Evolutionary conservation across 441 rosid species (phyloP).

Genomic region (Corymbia calophylla): DNA sequence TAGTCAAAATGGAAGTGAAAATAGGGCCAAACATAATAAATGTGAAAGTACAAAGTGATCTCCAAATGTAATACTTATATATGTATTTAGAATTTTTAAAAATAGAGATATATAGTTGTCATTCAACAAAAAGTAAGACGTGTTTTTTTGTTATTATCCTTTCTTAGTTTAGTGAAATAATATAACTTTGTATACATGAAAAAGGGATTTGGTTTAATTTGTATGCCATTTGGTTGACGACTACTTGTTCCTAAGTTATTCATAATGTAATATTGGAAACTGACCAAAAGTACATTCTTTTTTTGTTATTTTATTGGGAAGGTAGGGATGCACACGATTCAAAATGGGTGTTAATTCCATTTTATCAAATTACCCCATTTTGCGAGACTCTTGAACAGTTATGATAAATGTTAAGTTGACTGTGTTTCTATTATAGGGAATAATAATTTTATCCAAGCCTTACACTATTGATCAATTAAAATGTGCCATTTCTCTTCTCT

Average conservation of each 20-base stretch:
- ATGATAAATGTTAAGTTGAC: background rate
- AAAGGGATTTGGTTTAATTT: background rate
- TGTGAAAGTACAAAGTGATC: background rate
- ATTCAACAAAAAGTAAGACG: background rate
- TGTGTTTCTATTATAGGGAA: background rate
- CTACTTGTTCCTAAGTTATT: background rate
- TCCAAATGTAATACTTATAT: background rate
- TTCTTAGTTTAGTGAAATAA: background rate
- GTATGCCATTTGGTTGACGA: background rate
- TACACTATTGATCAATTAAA: background rate
- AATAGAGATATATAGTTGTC: background rate
- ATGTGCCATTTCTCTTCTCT: background rate
- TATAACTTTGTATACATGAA: background rate
- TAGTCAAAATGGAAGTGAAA: background rate
- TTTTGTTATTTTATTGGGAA: background rate
- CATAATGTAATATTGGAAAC: background rate
- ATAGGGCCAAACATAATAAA: background rate
- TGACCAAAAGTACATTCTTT: background rate
- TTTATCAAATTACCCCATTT: background rate
- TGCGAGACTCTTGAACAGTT: background rate
- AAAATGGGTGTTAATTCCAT: background rate
- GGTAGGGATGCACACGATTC: background rate
- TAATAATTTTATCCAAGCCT: background rate
- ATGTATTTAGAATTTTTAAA: background rate
- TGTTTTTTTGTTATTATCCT: background rate